Base-by-base conservation (phyloP, 352 stramenopile species). In the Phytophthora agathidicida region DNA sequence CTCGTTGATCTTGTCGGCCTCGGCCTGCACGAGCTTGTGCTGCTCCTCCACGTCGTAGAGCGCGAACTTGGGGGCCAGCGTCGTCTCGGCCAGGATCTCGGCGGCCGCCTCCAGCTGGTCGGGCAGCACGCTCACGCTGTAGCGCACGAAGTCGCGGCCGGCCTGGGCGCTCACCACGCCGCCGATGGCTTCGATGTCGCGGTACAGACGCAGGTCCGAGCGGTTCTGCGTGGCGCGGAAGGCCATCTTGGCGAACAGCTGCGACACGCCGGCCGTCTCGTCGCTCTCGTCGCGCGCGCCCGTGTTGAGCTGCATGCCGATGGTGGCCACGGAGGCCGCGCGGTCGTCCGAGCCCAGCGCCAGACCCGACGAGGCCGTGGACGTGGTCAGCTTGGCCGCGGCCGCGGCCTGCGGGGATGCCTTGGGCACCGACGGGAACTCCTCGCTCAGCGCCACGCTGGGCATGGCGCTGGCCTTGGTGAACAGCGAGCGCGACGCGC, bases 191-290 rank as follows among this genome's bases (percentile, higher is more conserved):
- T 94, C 86, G 61, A 94, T 86, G 59, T 90, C 86, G 51, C 86
- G 83, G 75, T 75, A 95, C 31, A 95, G 68, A 35, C 79, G 78
- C 63, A 95, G 70, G 62, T 95, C 86, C 51, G 86, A 93, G 61
- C 83, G 86, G 46, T 23, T 60, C 23, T 80, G 54, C 9, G 86
- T 95, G 20, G 83, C 70, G 37, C 83, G 86, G 81, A 95, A 95
- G 27, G 86, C 83, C 80, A 93, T 84, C 71, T 93, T 91, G 54
- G 80, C 68, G 38, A 88, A 88, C 37, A 95, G 73, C 72, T 92
- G 79, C 70, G 86, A 82, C 14, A 93, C 38, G 24, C 86, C 86
- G n/a, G 80, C 66, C 9, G 73, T 89, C 41, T 85, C 83, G 38
- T 93, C 83, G 23, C 49, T 80, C 67, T 94, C 86, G 49, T 83